Evolutionary conservation across 129 eudicot species (phyloP).

Genomic region (Chrysanthemum seticuspe): DNA sequence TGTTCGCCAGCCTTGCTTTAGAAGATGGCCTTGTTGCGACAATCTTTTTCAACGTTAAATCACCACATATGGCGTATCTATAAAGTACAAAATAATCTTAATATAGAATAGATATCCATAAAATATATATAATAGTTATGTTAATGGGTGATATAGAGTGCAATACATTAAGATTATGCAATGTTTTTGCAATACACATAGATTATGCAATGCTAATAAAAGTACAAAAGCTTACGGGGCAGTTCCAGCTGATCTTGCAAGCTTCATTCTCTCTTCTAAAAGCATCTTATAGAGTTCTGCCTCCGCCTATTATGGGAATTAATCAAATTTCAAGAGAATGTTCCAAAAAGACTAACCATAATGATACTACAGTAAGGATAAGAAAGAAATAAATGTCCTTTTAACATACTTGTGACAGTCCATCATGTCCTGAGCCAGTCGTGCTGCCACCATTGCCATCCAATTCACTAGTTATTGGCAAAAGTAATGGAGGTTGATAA

Average conservation of each 20-base stretch:
- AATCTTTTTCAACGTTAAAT: constrained; percentile 74
- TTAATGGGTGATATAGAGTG: not conserved
- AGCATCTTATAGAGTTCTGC: constrained; percentile 67
- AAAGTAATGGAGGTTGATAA: constrained; percentile 80
- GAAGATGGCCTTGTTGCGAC: constrained; percentile 76
- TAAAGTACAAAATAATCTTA: constrained; percentile 20
- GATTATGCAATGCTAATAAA: constrained; percentile 2
- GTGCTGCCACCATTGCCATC: constrained; percentile 40
- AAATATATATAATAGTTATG: not conserved
- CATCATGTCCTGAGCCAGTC: constrained; percentile 41
- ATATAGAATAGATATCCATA: not conserved
- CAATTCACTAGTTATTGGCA: constrained; percentile 55
- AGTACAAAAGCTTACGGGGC: constrained; percentile 74
- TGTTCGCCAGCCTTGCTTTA: constrained; percentile 89
- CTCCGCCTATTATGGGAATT: constrained; percentile 54
- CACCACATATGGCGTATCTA: constrained; percentile 91
- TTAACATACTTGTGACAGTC: constrained; percentile 57
- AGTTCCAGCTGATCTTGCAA: constrained; percentile 83
- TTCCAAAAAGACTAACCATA: constrained; percentile 12
- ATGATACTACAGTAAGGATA: not conserved
- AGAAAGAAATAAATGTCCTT: not conserved
- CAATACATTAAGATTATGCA: not conserved
- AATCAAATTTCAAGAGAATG: constrained; percentile 12
- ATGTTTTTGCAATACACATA: not conserved
- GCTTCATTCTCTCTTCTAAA: constrained; percentile 77